Evolutionary conservation across 768 basidiomycete species (phyloP), one percentile per base, ranked within the genome.

Genomic region (Russula griseocarnosa): DNA sequence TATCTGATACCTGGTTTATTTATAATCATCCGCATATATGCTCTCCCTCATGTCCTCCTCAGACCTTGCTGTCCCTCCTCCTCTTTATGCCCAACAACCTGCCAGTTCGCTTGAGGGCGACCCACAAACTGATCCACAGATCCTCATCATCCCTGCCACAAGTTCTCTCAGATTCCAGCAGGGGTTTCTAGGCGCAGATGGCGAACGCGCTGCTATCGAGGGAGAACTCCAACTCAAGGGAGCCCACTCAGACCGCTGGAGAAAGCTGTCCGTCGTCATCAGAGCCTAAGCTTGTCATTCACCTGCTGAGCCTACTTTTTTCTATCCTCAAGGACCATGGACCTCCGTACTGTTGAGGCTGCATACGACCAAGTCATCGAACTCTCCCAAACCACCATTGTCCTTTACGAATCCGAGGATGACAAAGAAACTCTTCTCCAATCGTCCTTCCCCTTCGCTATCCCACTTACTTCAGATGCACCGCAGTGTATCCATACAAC

Each of bases 171-270:
- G 85, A 73, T 95, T 94, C 70, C 93, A 94, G 76, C 88, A 86
- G 70, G 93, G 93, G 13, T 91, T 83, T 72, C 79, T 94, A 9
- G 93, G 93, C 56, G 89, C 87, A 26, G 90, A 92, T 61, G 89
- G 83, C 57, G 92, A 93, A 74, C 81, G 80, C 63, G 90, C 92
- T 16, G 87, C 90, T 10, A 83, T 94, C 58, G 92, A 93, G 71
- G 93, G 93, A 53, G 92, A 94, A 72, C 79, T 94, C 20, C 92
- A 94, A 72, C 78, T 94, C 68, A 94, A 94, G 74, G 87, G 83
- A 61, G 79, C 80, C 40, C 80, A 81, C 61, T 78, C 79, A 56
- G 76, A 79, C 58, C 78, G 77, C 58, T 79, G 76, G 67, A 90
- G 87, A 85, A 84, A 84, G 77, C 77, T 92, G 92, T 91, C 75